Evolutionary conservation across 352 stramenopile species (phyloP), one percentile per base, ranked within the genome.

Genomic region (Pythium apleroticum): DNA sequence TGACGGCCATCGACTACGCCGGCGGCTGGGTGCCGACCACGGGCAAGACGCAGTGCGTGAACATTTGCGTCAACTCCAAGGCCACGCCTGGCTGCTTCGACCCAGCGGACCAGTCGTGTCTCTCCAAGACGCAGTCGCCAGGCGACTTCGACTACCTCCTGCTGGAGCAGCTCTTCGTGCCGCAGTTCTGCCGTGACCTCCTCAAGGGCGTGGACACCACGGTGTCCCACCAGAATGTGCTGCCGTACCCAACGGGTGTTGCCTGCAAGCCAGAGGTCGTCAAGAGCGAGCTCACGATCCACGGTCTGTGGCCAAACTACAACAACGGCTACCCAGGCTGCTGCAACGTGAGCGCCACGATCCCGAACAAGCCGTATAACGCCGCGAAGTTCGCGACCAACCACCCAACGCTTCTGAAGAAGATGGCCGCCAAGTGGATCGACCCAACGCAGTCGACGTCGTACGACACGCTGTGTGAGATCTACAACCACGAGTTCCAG

Each of bases 401-500:
- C 57, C 76, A 93, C 58, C 57, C 73, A 17, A 53, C 52, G 20
- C 65, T 91, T 57, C 71, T 90, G 4, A 57, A 69, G 3, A 66
- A 78, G 31, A 91, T 93, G 84, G 69, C 66, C 20, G 63, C 71
- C 12, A 73, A 80, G 61, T 91, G 83, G 83, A 63, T 89, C 28
- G 83, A 91, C 45, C 71, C 83, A 28, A 81, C 83, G 11, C 66
- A 81, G 30, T 41, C 62, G n/a, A 81, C 66, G 22, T 73, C 75
- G 15, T 80, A 85, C 68, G 77, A 89, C 65, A 72, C 74, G 60
- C 73, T 93, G 8, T 93, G 84, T 50, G 80, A 93, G 71, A 86
- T 89, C 65, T 93, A 91, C 73, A 78, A 90, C 73, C 84, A 93
- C 74, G 82, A 91, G 69, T 90, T 86, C 75, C 84, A 93, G 73